Percentiles rank a stretch among this genome's conserved stretches.
Conservation (phyloP, 2,329 filamentous ascomycete genomes). For the Neonectria ditissima region DNA sequence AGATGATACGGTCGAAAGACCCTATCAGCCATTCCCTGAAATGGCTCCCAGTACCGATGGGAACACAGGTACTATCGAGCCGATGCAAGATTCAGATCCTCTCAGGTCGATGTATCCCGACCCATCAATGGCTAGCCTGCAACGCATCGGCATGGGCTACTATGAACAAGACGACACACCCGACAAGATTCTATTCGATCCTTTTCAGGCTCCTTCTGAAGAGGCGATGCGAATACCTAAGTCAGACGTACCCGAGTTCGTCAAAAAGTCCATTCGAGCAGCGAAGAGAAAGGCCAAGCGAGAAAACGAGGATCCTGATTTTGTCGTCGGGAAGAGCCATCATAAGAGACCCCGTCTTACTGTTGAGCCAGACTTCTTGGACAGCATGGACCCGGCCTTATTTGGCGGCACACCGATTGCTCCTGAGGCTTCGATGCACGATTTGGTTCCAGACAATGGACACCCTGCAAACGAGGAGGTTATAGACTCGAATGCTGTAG, state of each 20-base stretch:
- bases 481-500: constrained; percentile 12
- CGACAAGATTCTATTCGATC: constrained; percentile 70
- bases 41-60: constrained; percentile 12
- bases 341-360: constrained; percentile 55
- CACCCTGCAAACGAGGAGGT: constrained; percentile 29
- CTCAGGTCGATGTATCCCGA: constrained; percentile 60
- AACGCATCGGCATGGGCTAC: constrained; percentile 70
- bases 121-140: constrained; percentile 58
- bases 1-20: constrained; percentile 25
- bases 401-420: constrained; percentile 47
- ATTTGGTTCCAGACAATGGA: constrained; percentile 30
- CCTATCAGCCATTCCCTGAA: constrained; percentile 26
- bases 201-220: constrained; percentile 65
- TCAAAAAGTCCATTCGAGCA: constrained; percentile 66
- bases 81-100: constrained; percentile 25
- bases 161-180: constrained; percentile 69
- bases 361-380: constrained; percentile 48
- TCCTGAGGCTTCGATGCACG: constrained; percentile 38
- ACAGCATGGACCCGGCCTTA: constrained; percentile 66
- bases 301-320: constrained; percentile 68
- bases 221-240: constrained; percentile 58
- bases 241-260: constrained; percentile 63
- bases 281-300: constrained; percentile 65
- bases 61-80: neutral
- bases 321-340: constrained; percentile 57